phyloP scores from a whole-genome alignment of 306 rosid species.

The Trifolium dubium region DNA sequence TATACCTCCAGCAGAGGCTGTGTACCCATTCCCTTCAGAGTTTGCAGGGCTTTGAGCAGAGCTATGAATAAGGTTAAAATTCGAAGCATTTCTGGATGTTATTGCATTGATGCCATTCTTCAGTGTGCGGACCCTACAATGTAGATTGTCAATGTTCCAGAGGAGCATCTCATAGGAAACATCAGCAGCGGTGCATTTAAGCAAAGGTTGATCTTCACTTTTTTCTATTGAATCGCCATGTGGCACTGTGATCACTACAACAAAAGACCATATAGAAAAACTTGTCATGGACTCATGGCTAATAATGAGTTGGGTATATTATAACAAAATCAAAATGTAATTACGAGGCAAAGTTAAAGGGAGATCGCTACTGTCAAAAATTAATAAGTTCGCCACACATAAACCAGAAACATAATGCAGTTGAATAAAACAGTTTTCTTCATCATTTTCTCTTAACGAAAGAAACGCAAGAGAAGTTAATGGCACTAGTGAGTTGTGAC shows the following conservation, averaged over 20 bases:
- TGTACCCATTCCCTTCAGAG: slow-evolving; percentile 73
- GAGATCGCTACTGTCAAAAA: slow-evolving; percentile 21
- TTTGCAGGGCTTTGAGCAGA: slow-evolving; percentile 71
- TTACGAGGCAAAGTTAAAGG: slow-evolving; percentile 26
- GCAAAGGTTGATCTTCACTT: slow-evolving; percentile 53
- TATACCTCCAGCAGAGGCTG: slow-evolving; percentile 61
- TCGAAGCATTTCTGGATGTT: slow-evolving; percentile 67
- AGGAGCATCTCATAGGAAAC: slow-evolving; percentile 69
- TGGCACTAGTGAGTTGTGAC: slow-evolving; percentile 16
- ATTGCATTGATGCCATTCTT: slow-evolving; percentile 62
- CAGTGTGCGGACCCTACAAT: slow-evolving; percentile 70
- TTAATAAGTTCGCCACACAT: slow-evolving; percentile 23
- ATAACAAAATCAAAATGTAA: slow-evolving; percentile 34
- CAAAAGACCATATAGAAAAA: slow-evolving; percentile 28
- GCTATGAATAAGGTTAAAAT: slow-evolving; percentile 77
- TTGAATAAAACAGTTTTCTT: slow-evolving; percentile 21
- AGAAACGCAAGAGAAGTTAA: slow-evolving; percentile 28
- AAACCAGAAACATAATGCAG: slow-evolving; percentile 34
- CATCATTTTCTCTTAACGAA: neutral
- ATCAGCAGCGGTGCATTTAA: slow-evolving; percentile 60
- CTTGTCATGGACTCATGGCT: neutral
- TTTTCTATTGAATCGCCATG: slow-evolving; percentile 49
- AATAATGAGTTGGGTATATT: slow-evolving; percentile 9
- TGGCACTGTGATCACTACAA: slow-evolving; percentile 57
- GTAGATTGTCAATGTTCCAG: slow-evolving; percentile 68